phyloP scores from a whole-genome alignment of 2,329 filamentous ascomycete species.

The Cytospora piceae region DNA sequence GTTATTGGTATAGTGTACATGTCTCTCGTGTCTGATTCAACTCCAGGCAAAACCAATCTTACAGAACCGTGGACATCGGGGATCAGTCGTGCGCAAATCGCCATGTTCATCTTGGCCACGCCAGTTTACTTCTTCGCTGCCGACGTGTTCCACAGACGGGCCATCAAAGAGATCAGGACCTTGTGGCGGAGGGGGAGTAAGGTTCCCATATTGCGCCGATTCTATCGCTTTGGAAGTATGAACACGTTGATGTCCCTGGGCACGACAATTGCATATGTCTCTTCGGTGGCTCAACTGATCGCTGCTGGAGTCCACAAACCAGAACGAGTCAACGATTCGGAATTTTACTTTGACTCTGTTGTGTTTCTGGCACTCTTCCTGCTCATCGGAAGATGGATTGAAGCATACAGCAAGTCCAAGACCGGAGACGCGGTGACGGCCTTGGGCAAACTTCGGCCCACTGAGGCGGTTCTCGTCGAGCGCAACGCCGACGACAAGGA shows the following conservation, averaged over 20 bases:
- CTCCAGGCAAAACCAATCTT: conserved; percentile 64
- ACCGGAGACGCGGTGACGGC: conserved; percentile 85
- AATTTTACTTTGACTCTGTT: conserved; percentile 88
- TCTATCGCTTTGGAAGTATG: conserved; percentile 96
- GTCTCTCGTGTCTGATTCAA: conserved; percentile 69
- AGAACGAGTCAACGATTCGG: conserved; percentile 49
- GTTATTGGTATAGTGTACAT: conserved; percentile 90
- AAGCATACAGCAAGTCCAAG: conserved; percentile 89
- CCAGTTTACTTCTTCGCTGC: conserved; percentile 87
- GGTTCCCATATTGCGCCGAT: conserved; percentile 72
- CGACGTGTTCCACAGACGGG: conserved; percentile 80
- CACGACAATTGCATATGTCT: conserved; percentile 84
- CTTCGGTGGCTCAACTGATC: conserved; percentile 78
- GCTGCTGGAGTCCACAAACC: conserved; percentile 54
- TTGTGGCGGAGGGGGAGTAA: conserved; percentile 79
- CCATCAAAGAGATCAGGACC: conserved; percentile 75
- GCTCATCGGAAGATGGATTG: conserved; percentile 72
- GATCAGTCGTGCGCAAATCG: conserved; percentile 76
- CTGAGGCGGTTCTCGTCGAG: conserved; percentile 72
- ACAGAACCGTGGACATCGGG: conserved; percentile 74
- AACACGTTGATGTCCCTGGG: conserved; percentile 90
- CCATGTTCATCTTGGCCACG: conserved; percentile 79
- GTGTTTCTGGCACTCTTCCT: conserved; percentile 91
- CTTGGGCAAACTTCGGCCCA: conserved; percentile 76
- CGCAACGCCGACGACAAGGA: conserved; percentile 43